Base-by-base conservation (phyloP, 2,329 filamentous ascomycete genomes). In the Fusarium denticulatum region DNA sequence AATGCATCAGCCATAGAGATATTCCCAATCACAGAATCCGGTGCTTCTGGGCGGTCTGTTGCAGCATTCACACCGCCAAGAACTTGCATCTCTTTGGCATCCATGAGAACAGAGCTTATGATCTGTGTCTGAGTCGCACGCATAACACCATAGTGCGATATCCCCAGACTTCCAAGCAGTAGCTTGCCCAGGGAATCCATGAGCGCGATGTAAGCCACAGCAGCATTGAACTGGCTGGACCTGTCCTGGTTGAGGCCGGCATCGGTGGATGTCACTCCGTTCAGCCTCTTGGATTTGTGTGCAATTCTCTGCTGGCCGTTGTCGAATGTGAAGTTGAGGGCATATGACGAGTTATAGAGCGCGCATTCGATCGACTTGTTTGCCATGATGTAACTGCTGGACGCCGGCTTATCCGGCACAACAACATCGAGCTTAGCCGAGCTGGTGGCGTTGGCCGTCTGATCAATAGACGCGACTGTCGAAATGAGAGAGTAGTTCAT, bases 71-170 rank as follows among this genome's bases (percentile, higher is more conserved):
- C 15, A 1, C 14, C 36, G n/a, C 5, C n/a, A 18, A 67, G 13
- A 18, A n/a, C 39, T 1, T 59, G 36, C 67, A 70, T 56, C 16
- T 70, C 64, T n/a, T 40, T 20, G n/a, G 67, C 22, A 18, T 70
- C 52, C 59, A 70, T 68, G 11, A 70, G 53, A 45, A 67, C 28
- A 6, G 67, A 47, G 18, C 49, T 63, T 10, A 52, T 55, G 15
- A 70, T 45, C n/a, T 56, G 67, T 2, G 64, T 67, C 18, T 30
- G 24, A 1, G 11, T 32, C 2, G 64, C 11, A 9, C 6, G 24
- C 20, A 64, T 52, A 12, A 20, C 46, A 2, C 64, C 64, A 0
- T 67, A 67, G 20, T 70, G 64, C 0, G 67, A 59, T 5, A 28
- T n/a, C 1, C 26, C 18, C 5, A 70, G 32, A 8, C 7, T 58